phyloP scores from a whole-genome alignment of 345 rosid species.

The Hevea brasiliensis region DNA sequence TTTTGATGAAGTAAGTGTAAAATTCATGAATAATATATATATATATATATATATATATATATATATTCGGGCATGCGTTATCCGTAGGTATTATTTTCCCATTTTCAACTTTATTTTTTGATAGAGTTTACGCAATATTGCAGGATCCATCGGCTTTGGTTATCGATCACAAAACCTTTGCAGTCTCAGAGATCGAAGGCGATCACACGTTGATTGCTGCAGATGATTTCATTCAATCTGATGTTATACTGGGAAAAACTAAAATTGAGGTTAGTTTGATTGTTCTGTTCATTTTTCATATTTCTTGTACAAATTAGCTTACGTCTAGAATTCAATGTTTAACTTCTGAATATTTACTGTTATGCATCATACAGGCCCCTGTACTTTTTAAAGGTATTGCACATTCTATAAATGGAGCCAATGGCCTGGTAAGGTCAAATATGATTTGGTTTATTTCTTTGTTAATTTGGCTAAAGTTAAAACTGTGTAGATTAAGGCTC shows the following conservation, averaged over 20 bases:
- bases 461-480: conserved; percentile 3
- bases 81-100: background rate
- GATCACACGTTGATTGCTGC: conserved; percentile 65
- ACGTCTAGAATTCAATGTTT: background rate
- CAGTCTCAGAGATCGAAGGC: conserved; percentile 48
- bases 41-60: too few relatives aligned
- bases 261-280: conserved; percentile 49
- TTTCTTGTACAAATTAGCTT: background rate
- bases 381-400: conserved; percentile 65
- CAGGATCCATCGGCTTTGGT: conserved; percentile 65
- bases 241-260: conserved; percentile 51
- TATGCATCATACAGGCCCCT: conserved; percentile 46
- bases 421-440: conserved; percentile 47
- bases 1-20: conserved; percentile 61
- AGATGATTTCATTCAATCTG: conserved; percentile 50
- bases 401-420: conserved; percentile 63
- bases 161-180: conserved; percentile 57
- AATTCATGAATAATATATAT: background rate
- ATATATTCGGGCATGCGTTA: background rate
- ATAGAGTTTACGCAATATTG: conserved; percentile 7
- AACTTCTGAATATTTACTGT: conserved; percentile 13
- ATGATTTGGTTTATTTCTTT: background rate
- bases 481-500: background rate
- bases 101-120: background rate
- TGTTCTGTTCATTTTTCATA: background rate